These are phyloP conservation scores for Cantharellus cinnabarinus DNA, from an alignment of 768 basidiomycete species.

Conservation along the genomic window DNA sequence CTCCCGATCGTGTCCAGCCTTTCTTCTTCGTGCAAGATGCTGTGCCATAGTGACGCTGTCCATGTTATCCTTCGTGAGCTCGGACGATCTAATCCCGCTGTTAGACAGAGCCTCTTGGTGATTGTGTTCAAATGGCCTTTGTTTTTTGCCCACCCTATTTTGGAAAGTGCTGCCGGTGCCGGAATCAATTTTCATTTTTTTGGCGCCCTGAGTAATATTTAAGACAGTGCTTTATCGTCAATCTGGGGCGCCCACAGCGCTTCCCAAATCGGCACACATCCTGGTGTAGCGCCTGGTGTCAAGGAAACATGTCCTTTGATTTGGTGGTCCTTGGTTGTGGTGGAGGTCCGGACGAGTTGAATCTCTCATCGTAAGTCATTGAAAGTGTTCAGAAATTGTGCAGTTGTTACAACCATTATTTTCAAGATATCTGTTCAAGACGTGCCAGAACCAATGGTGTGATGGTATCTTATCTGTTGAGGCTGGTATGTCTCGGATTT, in stretches of 20 bases:
- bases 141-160: too few relatives aligned
- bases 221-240: too few relatives aligned
- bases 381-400: constrained; percentile 3
- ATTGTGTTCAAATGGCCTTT: too few relatives aligned
- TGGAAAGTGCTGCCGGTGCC: too few relatives aligned
- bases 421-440: constrained; percentile 73
- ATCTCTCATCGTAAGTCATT: constrained; percentile 57
- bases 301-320: constrained; percentile 26
- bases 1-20: constrained; percentile 47
- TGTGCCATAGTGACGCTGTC: background rate
- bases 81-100: too few relatives aligned
- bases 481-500: constrained; percentile 38
- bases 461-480: constrained; percentile 73
- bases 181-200: too few relatives aligned
- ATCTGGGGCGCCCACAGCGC: too few relatives aligned
- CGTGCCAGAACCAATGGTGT: constrained; percentile 41
- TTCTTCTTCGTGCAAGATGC: background rate
- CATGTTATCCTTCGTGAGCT: background rate
- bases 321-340: constrained; percentile 65
- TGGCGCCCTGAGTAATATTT: too few relatives aligned
- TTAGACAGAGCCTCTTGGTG: too few relatives aligned
- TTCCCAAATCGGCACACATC: too few relatives aligned
- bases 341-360: constrained; percentile 78
- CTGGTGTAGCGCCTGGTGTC: too few relatives aligned
- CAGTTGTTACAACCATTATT: constrained; percentile 1